A percentile compares a stretch with the other conserved stretches of the same genome.
These are phyloP conservation scores for Fusarium sp. DNA, from an alignment of 2,329 filamentous ascomycete genomes.

Conservation along the genomic window DNA sequence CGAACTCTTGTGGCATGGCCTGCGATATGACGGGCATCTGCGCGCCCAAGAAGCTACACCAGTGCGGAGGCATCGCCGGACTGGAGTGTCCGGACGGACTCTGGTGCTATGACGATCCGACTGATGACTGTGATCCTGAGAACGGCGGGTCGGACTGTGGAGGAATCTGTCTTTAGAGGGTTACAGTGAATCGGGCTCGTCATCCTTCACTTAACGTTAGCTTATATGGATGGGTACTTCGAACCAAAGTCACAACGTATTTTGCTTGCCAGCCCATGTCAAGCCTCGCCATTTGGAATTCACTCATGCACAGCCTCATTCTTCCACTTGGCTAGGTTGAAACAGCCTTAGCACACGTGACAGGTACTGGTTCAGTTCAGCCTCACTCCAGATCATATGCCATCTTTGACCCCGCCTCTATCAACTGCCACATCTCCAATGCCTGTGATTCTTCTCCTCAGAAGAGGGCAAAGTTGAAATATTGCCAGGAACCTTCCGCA, in stretches of 20 bases:
- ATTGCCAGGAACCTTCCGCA: not conserved
- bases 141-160: conserved; percentile 44
- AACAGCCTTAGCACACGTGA: not conserved
- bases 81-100: conserved; percentile 36
- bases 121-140: conserved; percentile 43
- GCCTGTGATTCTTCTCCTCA: not conserved
- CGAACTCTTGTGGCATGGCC: conserved; percentile 45
- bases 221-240: not conserved
- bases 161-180: conserved; percentile 43
- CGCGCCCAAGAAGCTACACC: conserved; percentile 30
- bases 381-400: not conserved
- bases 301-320: not conserved
- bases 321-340: not conserved
- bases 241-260: not conserved
- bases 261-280: not conserved
- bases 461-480: not conserved
- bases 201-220: not conserved
- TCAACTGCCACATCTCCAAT: not conserved
- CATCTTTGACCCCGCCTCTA: not conserved
- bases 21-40: conserved; percentile 50
- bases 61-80: conserved; percentile 42
- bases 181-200: not conserved
- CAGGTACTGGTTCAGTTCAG: not conserved
- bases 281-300: not conserved
- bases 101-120: conserved; percentile 44